Evolutionary conservation across 2,329 filamentous ascomycete species (phyloP).

Genomic region (Pyrenophora graminea): DNA sequence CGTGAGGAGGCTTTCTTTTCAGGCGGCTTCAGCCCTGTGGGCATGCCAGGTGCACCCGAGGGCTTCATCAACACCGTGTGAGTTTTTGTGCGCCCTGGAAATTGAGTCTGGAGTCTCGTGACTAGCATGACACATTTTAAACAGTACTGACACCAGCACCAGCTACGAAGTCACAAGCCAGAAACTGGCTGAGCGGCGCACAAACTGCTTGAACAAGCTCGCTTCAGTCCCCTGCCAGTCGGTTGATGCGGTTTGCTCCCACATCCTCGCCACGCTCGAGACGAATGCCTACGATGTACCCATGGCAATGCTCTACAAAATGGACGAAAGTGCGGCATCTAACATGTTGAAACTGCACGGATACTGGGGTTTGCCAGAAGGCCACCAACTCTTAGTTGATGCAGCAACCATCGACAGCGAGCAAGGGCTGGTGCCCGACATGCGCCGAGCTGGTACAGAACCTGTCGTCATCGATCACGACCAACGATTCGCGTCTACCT

Average conservation of each 20-base stretch:
- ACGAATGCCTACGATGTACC: constrained; percentile 37
- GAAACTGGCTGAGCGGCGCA: constrained; percentile 39
- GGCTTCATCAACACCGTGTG: constrained; percentile 24
- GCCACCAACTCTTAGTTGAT: constrained; percentile 33
- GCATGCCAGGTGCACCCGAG: constrained; percentile 25
- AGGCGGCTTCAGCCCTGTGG: constrained; percentile 39
- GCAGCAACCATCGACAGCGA: constrained; percentile 26
- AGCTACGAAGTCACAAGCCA: constrained; percentile 41
- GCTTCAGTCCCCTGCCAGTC: constrained; percentile 31
- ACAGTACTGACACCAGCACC: constrained; percentile 1
- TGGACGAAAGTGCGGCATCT: constrained; percentile 16
- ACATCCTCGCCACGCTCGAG: constrained; percentile 36
- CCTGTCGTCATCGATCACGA: constrained; percentile 32
- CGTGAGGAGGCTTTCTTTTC: constrained; percentile 41
- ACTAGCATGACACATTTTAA: background rate
- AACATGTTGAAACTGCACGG: constrained; percentile 29
- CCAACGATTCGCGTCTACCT: constrained; percentile 33
- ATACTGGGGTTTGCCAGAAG: constrained; percentile 33
- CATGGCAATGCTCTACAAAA: constrained; percentile 37
- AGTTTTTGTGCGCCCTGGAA: background rate
- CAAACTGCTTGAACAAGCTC: constrained; percentile 38
- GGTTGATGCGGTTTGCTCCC: constrained; percentile 26
- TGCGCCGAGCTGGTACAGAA: constrained; percentile 30
- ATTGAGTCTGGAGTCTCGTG: background rate
- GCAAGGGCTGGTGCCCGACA: constrained; percentile 36